phyloP scores from a whole-genome alignment of 345 rosid genomes.

The Syzygium grande region DNA sequence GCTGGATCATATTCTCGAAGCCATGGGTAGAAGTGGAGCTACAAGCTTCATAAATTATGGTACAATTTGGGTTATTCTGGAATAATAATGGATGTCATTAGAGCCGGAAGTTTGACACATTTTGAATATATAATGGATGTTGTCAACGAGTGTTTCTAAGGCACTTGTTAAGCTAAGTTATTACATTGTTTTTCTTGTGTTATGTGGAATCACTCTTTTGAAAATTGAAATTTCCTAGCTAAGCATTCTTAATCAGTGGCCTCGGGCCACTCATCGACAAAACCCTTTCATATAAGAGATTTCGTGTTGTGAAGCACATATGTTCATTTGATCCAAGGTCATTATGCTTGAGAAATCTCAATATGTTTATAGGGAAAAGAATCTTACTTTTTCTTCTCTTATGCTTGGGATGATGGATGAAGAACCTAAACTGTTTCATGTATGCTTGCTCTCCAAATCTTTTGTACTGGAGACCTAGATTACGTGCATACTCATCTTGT shows the following conservation, averaged over 20 bases:
- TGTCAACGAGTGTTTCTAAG: neutral
- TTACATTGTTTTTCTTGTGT: neutral
- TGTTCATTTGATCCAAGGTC: neutral
- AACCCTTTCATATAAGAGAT: neutral
- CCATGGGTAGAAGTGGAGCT: neutral
- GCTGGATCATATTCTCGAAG: neutral
- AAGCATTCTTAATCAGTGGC: neutral
- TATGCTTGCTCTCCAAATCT: neutral
- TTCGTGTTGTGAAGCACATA: neutral
- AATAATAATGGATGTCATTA: neutral
- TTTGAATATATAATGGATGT: neutral
- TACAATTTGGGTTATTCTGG: neutral
- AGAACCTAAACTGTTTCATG: neutral
- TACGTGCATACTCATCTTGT: neutral
- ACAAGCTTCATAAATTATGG: neutral
- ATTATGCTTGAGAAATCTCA: neutral
- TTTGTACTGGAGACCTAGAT: neutral
- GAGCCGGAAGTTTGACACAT: neutral
- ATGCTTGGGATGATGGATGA: neutral
- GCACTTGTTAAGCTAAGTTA: neutral
- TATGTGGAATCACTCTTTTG: neutral
- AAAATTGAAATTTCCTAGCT: neutral
- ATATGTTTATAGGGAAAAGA: neutral
- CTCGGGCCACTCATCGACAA: neutral
- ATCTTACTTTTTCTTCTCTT: neutral